Conservation (phyloP, 2,329 filamentous ascomycete genomes). For the Fusarium sp. region DNA sequence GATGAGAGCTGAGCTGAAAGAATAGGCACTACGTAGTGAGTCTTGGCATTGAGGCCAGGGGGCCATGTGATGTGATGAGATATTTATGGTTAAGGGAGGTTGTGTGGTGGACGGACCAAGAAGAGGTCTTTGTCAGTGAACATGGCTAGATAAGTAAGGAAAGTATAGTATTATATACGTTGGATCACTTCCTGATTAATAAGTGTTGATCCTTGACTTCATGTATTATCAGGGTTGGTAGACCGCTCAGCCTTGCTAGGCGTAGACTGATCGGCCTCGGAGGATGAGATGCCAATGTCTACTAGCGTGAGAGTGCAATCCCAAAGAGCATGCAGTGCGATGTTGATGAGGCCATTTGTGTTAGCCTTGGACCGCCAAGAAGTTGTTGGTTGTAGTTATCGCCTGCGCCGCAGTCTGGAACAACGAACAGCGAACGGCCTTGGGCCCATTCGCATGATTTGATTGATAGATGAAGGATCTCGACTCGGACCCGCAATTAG, state of each 20-base stretch:
- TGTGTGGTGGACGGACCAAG: not conserved
- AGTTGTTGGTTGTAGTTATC: constrained; percentile 2
- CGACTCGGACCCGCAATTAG: constrained; percentile 52
- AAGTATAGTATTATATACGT: too few relatives aligned
- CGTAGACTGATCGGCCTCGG: too few relatives aligned
- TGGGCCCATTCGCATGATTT: constrained; percentile 64
- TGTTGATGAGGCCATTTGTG: not conserved
- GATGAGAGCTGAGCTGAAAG: constrained; percentile 8
- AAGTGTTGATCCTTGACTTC: too few relatives aligned
- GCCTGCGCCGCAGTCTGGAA: constrained; percentile 65
- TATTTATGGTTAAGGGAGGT: too few relatives aligned
- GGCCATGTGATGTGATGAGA: not conserved
- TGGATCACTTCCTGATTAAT: too few relatives aligned
- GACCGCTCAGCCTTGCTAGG: too few relatives aligned
- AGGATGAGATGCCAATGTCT: not conserved
- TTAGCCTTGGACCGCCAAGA: constrained; percentile 7
- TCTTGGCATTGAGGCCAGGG: constrained; percentile 22
- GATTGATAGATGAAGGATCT: constrained; percentile 16
- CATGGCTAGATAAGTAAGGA: too few relatives aligned
- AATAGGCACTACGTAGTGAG: not conserved
- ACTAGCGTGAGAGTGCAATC: not conserved
- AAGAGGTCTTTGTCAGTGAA: too few relatives aligned
- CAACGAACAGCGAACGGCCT: constrained; percentile 52
- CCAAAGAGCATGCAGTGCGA: not conserved
- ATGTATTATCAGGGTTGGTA: too few relatives aligned